Conservation (phyloP, 2,329 filamentous ascomycete genomes). For the Penicillium sp. region DNA sequence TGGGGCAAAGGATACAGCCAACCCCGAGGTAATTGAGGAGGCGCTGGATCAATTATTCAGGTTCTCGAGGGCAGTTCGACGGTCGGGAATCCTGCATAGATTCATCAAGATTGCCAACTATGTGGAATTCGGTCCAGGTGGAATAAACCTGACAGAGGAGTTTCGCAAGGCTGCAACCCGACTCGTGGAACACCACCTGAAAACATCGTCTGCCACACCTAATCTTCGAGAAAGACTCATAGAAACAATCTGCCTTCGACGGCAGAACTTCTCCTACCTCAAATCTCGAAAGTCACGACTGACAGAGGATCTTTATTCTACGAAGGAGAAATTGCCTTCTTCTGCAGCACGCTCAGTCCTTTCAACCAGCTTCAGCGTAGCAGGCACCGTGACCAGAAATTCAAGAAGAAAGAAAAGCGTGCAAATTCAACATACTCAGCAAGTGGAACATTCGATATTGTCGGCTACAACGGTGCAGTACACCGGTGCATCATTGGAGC, state of each 20-base stretch:
- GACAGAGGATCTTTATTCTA: neutral
- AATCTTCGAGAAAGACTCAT: neutral
- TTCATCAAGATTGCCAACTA: conserved; percentile 10
- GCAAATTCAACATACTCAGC: neutral
- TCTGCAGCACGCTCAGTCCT: neutral
- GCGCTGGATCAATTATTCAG: conserved; percentile 11
- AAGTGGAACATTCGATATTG: neutral
- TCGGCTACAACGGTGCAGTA: neutral
- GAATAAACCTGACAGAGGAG: neutral
- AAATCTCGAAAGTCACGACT: neutral
- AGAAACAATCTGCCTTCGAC: neutral
- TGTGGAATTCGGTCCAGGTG: conserved; percentile 1
- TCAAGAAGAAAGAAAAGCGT: neutral
- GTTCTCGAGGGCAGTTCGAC: conserved; percentile 13
- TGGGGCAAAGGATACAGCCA: neutral
- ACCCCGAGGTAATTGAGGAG: neutral
- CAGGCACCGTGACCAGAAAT: neutral
- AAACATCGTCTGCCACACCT: neutral
- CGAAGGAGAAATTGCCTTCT: neutral
- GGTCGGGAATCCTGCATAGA: conserved; percentile 14
- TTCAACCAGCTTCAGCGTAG: neutral
- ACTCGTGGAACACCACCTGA: neutral
- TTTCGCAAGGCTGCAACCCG: neutral
- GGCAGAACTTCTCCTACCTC: neutral
- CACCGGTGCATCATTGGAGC: neutral